Percentiles rank a stretch among this genome's conserved stretches.
Conservation (phyloP, 1,284 basidiomycete genomes). For the Farysia itapuensis region DNA sequence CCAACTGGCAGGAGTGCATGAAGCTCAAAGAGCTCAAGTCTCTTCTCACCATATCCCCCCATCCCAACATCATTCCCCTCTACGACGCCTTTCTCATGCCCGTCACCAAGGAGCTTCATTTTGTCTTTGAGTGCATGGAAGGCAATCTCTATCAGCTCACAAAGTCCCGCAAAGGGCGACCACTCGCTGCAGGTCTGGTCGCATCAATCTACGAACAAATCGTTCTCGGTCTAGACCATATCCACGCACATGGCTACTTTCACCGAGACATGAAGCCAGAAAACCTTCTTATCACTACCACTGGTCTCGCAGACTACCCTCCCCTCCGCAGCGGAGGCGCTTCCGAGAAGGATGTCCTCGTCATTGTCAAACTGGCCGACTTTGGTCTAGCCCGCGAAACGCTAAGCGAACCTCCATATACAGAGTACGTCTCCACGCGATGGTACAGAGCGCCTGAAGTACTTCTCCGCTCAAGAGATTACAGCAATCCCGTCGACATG, state of each 20-base stretch:
- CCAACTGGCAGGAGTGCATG: slow-evolving; percentile 95
- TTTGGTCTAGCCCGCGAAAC: slow-evolving; percentile 96
- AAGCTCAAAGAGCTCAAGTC: slow-evolving; percentile 97
- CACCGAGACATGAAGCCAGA: slow-evolving; percentile 99
- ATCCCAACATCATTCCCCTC: slow-evolving; percentile 95
- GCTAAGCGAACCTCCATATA: slow-evolving; percentile 85
- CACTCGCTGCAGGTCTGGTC: slow-evolving; percentile 90
- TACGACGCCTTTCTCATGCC: slow-evolving; percentile 98
- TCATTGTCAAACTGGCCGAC: slow-evolving; percentile 96
- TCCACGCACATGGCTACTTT: slow-evolving; percentile 90
- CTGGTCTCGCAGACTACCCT: slow-evolving; percentile 91
- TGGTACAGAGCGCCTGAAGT: slow-evolving; percentile 99
- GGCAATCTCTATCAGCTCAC: slow-evolving; percentile 99
- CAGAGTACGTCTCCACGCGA: slow-evolving; percentile 96
- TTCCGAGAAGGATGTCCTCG: slow-evolving; percentile 85
- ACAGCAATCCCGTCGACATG: slow-evolving; percentile 96
- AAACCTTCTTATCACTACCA: slow-evolving; percentile 99
- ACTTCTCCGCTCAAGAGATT: slow-evolving; percentile 83
- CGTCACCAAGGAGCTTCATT: slow-evolving; percentile 90
- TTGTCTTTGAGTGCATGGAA: slow-evolving; percentile 99
- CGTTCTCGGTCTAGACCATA: slow-evolving; percentile 84
- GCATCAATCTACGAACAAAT: slow-evolving; percentile 94
- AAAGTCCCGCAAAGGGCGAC: slow-evolving; percentile 89
- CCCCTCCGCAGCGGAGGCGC: slow-evolving; percentile 37
- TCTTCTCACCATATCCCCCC: slow-evolving; percentile 85